Percentiles rank a stretch among this genome's conserved stretches.
phyloP scores from a whole-genome alignment of 2,329 filamentous ascomycete species.

The Alternaria arborescens region DNA sequence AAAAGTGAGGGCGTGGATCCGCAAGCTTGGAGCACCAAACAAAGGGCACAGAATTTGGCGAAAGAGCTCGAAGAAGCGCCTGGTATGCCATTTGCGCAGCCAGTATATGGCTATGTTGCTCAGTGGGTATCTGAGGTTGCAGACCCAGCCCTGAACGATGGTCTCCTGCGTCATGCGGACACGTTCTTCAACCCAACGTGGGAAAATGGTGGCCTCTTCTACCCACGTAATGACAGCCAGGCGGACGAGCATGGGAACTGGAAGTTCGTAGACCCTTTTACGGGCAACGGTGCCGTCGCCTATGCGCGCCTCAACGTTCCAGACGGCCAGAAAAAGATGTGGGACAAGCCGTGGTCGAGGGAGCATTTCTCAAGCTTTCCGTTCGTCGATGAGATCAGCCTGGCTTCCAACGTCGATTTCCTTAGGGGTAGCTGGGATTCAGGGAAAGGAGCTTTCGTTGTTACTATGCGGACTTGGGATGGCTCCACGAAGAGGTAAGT shows the following conservation, averaged over 20 bases:
- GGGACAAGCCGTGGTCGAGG: conserved; percentile 42
- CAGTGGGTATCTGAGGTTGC: neutral
- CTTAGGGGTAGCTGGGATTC: conserved; percentile 31
- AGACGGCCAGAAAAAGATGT: conserved; percentile 51
- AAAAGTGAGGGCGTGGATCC: neutral
- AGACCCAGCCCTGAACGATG: neutral
- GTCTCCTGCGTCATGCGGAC: neutral
- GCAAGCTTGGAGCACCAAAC: neutral
- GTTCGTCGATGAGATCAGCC: conserved; percentile 31
- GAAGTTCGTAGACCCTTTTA: conserved; percentile 45
- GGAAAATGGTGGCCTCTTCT: conserved; percentile 50
- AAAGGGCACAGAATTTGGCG: neutral
- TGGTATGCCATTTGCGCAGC: neutral
- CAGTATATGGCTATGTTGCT: neutral
- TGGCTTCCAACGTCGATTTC: conserved; percentile 33
- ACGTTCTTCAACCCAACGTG: conserved; percentile 37
- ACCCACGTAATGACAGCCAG: conserved; percentile 36
- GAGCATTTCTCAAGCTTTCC: conserved; percentile 42
- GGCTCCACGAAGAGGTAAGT: neutral
- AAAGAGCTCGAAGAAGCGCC: neutral
- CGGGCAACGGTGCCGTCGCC: conserved; percentile 49
- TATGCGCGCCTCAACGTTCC: conserved; percentile 51
- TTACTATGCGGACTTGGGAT: conserved; percentile 30
- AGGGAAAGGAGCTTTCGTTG: conserved; percentile 10
- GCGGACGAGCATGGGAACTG: conserved; percentile 34